These are phyloP conservation scores for Ormosia semicastrata DNA, from an alignment of 306 rosid species.

Conservation along the genomic window DNA sequence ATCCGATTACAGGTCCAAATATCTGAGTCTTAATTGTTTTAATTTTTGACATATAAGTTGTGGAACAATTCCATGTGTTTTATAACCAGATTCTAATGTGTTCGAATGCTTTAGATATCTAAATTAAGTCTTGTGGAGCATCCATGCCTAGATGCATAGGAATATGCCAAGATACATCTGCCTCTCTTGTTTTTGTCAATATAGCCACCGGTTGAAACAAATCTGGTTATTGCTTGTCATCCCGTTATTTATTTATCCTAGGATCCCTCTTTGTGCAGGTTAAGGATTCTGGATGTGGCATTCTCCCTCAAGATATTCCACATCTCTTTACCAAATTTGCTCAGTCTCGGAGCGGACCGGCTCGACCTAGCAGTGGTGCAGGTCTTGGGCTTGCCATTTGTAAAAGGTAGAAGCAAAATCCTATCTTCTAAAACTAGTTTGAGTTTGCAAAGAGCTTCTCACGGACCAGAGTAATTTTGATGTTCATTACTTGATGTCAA, in stretches of 20 bases:
- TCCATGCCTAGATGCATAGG: slow-evolving; percentile 1
- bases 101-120: background rate
- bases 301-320: slow-evolving; percentile 72
- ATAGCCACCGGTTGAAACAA: background rate
- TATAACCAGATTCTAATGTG: slow-evolving; percentile 11
- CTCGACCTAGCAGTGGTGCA: slow-evolving; percentile 48
- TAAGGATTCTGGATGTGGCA: slow-evolving; percentile 90
- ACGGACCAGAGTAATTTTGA: background rate
- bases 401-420: slow-evolving; percentile 54
- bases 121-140: background rate
- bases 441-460: background rate
- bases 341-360: slow-evolving; percentile 55
- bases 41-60: background rate
- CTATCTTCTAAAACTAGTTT: background rate
- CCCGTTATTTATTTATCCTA: background rate
- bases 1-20: slow-evolving; percentile 65
- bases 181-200: background rate
- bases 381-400: slow-evolving; percentile 97
- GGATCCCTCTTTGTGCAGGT: slow-evolving; percentile 52
- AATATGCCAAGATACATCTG: background rate
- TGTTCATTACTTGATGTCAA: background rate
- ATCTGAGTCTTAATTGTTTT: background rate
- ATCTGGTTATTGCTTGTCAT: background rate
- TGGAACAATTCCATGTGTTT: background rate
- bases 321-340: slow-evolving; percentile 74